Evolutionary conservation across 805 yeast genomes (phyloP), one percentile per base, ranked within the genome.

Genomic region (Zygosaccharomyces siamensis): DNA sequence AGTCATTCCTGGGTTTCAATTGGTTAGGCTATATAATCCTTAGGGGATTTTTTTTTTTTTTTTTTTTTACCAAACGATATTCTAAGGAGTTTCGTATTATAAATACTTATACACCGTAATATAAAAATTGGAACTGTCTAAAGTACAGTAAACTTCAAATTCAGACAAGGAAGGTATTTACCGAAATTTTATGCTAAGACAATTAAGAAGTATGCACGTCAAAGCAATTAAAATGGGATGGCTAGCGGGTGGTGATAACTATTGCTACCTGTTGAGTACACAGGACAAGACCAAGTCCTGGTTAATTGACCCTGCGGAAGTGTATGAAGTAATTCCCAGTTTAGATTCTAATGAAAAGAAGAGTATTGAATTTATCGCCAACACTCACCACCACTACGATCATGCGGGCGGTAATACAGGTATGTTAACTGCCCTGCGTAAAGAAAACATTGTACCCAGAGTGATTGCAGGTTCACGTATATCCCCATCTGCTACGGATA

Each of bases 381-480:
- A 93, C 68, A 93, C 98, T 0, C 99, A 93, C 64, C 99, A 93
- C 64, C 99, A 93, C 67, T 80, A 81, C 62, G 99, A 93, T 64
- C 99, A 93, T 68, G 74, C 97, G 2, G 97, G 88, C 20, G 98
- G 97, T 1, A 90, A 89, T 60, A 67, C 71, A 3, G 55, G 52
- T 2, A 51, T 67, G 47, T 33, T 62, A 18, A 56, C 59, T 12
- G 63, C 62, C 18, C 58, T 68, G 40, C 49, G 55, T 40, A 63
- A 54, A 36, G 50, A 57, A 47, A 71, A 69, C 5, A 63, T 83
- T 27, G 86, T 89, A 0, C 69, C 42, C 16, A 44, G 44, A 6
- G 58, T 90, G 14, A 82, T 89, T 57, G 97, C 89, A 0, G 99
- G 99, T 11, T 61, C 68, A 7, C 77, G 75, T 46, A 44, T 46